These are phyloP conservation scores for Coniochaeta prunicola DNA, from an alignment of 2,329 filamentous ascomycete genomes.

Conservation along the genomic window DNA sequence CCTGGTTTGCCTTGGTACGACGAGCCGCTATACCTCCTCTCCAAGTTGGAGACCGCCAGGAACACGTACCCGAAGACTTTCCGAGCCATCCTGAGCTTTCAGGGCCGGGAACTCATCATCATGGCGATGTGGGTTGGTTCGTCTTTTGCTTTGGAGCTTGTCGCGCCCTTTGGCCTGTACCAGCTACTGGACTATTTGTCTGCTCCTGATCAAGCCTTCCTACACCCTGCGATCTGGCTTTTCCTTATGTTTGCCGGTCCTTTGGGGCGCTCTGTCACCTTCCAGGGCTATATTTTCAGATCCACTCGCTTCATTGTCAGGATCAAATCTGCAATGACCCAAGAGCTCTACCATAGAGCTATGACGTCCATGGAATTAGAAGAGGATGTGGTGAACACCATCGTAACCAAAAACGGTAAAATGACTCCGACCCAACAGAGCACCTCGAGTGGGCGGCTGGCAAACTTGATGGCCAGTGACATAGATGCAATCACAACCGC, in stretches of 20 bases:
- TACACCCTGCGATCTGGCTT: constrained; percentile 35
- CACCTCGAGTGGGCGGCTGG: constrained; percentile 13
- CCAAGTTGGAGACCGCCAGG: constrained; percentile 34
- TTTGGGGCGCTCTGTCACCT: constrained; percentile 37
- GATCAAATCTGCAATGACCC: constrained; percentile 47
- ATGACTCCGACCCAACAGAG: constrained; percentile 8
- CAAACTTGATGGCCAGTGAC: constrained; percentile 51
- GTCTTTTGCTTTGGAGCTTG: constrained; percentile 36
- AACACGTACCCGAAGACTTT: constrained; percentile 31
- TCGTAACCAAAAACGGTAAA: constrained; percentile 15
- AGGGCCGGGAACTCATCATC: constrained; percentile 31
- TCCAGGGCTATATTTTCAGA: constrained; percentile 51
- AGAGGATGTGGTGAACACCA: constrained; percentile 39
- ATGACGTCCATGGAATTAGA: constrained; percentile 49
- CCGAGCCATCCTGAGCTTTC: constrained; percentile 35
- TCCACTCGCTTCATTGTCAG: constrained; percentile 50
- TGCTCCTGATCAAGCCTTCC: constrained; percentile 23
- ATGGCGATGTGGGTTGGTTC: constrained; percentile 36
- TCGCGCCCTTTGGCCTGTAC: constrained; percentile 47
- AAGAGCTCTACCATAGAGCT: constrained; percentile 50
- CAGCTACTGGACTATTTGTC: constrained; percentile 44
- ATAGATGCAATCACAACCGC: constrained; percentile 46
- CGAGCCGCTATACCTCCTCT: constrained; percentile 40
- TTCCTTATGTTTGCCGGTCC: constrained; percentile 45
- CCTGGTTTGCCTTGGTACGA: constrained; percentile 48